These are phyloP conservation scores for Hanseniaspora osmophila DNA, from an alignment of 805 yeast species.

Conservation along the genomic window DNA sequence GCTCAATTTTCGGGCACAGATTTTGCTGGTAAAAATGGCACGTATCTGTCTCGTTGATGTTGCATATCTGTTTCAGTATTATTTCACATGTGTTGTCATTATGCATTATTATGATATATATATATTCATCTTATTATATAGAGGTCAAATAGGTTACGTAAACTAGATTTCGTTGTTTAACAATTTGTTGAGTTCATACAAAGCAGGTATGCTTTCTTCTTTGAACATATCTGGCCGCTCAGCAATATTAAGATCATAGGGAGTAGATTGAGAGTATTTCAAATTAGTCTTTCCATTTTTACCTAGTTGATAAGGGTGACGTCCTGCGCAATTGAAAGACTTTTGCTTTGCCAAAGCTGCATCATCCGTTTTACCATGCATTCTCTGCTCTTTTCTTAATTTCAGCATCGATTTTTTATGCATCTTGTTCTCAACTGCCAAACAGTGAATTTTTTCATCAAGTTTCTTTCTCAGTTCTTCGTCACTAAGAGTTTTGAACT, in stretches of 20 bases:
- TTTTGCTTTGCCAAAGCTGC: neutral
- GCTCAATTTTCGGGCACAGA: slow-evolving; percentile 34
- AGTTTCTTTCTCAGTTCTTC: slow-evolving; percentile 17
- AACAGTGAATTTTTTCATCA: slow-evolving; percentile 15
- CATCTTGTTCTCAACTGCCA: slow-evolving; percentile 20
- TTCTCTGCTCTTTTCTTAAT: slow-evolving; percentile 17
- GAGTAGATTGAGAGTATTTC: neutral
- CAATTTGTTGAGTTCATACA: slow-evolving; percentile 17
- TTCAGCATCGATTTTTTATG: slow-evolving; percentile 11
- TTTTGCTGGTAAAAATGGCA: neutral
- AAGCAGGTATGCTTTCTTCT: slow-evolving; percentile 21
- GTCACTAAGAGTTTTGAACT: slow-evolving; percentile 12
- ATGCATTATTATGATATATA: neutral
- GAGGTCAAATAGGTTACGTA: slow-evolving; percentile 3
- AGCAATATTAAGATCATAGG: neutral
- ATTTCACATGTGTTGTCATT: neutral
- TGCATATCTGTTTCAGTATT: too few relatives aligned
- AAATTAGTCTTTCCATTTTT: neutral
- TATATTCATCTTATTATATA: slow-evolving; percentile 1
- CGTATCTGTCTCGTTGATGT: neutral
- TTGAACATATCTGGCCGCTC: slow-evolving; percentile 9
- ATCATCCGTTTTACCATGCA: neutral
- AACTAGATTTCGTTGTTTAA: slow-evolving; percentile 3
- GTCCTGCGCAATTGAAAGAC: neutral
- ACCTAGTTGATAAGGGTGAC: neutral